Evolutionary conservation across 2,329 filamentous ascomycete species (phyloP).

Genomic region (Sporothrix pseudoabietina): DNA sequence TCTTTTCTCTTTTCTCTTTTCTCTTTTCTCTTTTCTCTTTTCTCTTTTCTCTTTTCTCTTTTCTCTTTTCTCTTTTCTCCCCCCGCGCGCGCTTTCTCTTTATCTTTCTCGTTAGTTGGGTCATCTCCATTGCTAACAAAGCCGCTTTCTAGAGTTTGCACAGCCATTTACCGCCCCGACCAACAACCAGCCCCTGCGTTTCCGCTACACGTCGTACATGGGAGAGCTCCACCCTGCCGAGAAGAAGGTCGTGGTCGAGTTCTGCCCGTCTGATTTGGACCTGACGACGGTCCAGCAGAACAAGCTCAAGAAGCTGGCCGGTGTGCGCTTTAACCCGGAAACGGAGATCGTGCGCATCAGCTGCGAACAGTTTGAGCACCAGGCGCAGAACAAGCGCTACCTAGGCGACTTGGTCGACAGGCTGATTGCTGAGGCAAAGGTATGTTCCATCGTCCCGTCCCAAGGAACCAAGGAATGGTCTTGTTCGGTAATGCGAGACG

Average conservation of each 20-base stretch:
- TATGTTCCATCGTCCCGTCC: slow-evolving; percentile 37
- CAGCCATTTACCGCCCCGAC: slow-evolving; percentile 77
- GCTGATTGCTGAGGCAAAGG: slow-evolving; percentile 73
- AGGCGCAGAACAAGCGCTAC: slow-evolving; percentile 96
- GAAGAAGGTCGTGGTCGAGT: slow-evolving; percentile 92
- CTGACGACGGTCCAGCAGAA: slow-evolving; percentile 67
- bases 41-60: slow-evolving; percentile 34
- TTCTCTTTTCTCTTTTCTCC: slow-evolving; percentile 33
- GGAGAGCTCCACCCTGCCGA: slow-evolving; percentile 89
- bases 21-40: slow-evolving; percentile 33
- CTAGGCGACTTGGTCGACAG: slow-evolving; percentile 75
- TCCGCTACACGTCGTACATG: slow-evolving; percentile 96
- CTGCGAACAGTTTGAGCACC: slow-evolving; percentile 82
- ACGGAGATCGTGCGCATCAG: slow-evolving; percentile 84
- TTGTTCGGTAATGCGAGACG: background rate
- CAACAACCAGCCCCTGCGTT: slow-evolving; percentile 72
- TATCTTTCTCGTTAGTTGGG: background rate
- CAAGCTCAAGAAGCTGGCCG: slow-evolving; percentile 87
- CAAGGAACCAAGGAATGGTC: background rate
- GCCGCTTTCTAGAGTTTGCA: slow-evolving; percentile 65
- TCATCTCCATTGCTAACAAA: slow-evolving; percentile 31
- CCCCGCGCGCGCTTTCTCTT: background rate
- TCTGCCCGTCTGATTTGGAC: slow-evolving; percentile 71
- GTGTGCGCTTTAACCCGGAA: slow-evolving; percentile 83
- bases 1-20: background rate